Evolutionary conservation across 1,284 basidiomycete species (phyloP).

Genomic region (Cryptococcus sp.): DNA sequence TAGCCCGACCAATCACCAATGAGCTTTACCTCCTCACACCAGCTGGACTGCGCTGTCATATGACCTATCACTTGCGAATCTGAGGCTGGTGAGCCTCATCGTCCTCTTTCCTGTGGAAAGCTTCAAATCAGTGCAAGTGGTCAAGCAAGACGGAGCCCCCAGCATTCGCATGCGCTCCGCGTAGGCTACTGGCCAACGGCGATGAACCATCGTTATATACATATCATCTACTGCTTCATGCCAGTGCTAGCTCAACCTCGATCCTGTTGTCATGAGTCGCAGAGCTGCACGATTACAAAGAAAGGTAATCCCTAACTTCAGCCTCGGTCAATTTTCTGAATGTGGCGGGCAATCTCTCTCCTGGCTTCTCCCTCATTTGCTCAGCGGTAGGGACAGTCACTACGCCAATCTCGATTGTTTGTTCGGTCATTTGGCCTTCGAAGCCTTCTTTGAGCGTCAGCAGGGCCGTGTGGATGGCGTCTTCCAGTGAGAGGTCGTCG

Average conservation of each 20-base stretch:
- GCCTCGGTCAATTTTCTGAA: constrained; percentile 93
- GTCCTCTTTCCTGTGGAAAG: no score
- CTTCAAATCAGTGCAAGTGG: not conserved
- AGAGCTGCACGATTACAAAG: constrained; percentile 36
- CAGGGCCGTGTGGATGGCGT: constrained; percentile 99
- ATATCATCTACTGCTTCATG: constrained; percentile 3
- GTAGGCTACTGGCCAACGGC: no score
- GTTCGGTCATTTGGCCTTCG: constrained; percentile 99
- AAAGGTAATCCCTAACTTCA: constrained; percentile 89
- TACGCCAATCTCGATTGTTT: constrained; percentile 98
- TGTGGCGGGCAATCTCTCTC: constrained; percentile 75
- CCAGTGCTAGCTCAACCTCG: not conserved
- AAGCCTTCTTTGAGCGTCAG: constrained; percentile 98
- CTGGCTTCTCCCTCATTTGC: constrained; percentile 69
- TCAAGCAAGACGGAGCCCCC: no score
- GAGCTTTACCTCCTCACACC: not conserved
- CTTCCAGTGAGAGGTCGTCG: constrained; percentile 97
- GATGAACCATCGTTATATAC: constrained; percentile 1
- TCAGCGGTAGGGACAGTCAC: constrained; percentile 80
- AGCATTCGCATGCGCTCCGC: no score
- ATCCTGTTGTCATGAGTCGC: not conserved
- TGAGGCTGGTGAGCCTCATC: no score
- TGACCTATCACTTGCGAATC: no score
- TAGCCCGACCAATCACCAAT: not conserved
- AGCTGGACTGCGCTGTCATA: no score